Evolutionary conservation across 2,329 filamentous ascomycete genomes (phyloP).

Genomic region (Colletotrichum cereale): DNA sequence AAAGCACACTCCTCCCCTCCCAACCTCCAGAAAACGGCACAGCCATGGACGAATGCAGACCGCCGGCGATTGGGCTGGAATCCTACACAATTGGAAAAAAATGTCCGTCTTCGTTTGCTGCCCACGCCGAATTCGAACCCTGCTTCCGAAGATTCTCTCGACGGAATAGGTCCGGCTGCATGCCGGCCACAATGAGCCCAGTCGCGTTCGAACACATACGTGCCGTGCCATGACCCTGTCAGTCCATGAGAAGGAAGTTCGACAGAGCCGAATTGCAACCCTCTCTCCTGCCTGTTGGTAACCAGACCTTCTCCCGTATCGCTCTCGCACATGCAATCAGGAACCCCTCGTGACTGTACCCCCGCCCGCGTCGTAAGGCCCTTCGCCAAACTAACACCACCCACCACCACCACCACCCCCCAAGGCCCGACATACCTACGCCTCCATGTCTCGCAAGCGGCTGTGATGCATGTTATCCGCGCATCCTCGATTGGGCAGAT

Average conservation of each 20-base stretch:
- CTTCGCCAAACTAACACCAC: conserved; percentile 1
- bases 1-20: not conserved
- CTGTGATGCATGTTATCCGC: conserved; percentile 44
- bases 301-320: not conserved
- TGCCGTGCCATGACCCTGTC: conserved; percentile 31
- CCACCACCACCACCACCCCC: conserved; percentile 15
- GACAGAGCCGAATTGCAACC: conserved; percentile 22
- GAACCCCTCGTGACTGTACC: conserved; percentile 1
- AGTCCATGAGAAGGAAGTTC: conserved; percentile 9
- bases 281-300: not conserved
- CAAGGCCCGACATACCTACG: conserved; percentile 14
- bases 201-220: conserved; percentile 40
- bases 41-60: conserved; percentile 20
- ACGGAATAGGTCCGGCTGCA: conserved; percentile 32
- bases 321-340: conserved; percentile 13
- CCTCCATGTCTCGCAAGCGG: conserved; percentile 40
- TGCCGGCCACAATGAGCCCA: conserved; percentile 42
- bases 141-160: conserved; percentile 13
- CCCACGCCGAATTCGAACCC: conserved; percentile 9
- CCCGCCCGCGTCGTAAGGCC: conserved; percentile 17
- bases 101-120: conserved; percentile 34
- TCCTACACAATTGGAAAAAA: conserved; percentile 16
- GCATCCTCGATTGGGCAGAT: conserved; percentile 43
- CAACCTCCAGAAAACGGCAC: not conserved
- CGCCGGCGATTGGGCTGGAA: conserved; percentile 37